These are phyloP conservation scores for Aspergillus cavernicola DNA, from an alignment of 495 filamentous ascomycete species.

Conservation along the genomic window DNA sequence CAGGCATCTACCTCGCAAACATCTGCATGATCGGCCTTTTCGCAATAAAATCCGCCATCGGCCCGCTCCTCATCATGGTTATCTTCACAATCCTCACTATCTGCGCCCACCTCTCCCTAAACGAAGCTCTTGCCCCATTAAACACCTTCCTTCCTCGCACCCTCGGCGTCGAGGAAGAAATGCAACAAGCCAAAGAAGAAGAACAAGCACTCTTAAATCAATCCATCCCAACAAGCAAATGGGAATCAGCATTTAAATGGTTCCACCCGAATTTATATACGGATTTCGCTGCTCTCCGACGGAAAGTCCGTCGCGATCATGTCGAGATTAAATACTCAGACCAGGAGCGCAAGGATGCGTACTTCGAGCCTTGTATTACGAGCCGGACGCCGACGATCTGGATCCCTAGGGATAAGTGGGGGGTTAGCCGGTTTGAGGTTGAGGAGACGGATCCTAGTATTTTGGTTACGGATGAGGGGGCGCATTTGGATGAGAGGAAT, in stretches of 20 bases:
- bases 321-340: constrained; percentile 49
- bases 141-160: constrained; percentile 68
- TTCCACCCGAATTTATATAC: constrained; percentile 73
- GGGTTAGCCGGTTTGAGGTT: constrained; percentile 61
- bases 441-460: constrained; percentile 50
- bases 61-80: constrained; percentile 74
- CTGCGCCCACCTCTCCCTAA: constrained; percentile 74
- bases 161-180: constrained; percentile 46
- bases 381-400: constrained; percentile 57
- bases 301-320: constrained; percentile 60
- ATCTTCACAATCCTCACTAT: constrained; percentile 72
- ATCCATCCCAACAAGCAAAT: constrained; percentile 6
- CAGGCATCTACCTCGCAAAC: constrained; percentile 78
- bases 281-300: constrained; percentile 65
- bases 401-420: constrained; percentile 65
- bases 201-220: constrained; percentile 21
- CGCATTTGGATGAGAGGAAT: constrained; percentile 59
- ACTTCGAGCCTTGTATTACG: constrained; percentile 65
- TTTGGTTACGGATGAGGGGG: constrained; percentile 59
- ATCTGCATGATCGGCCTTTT: constrained; percentile 86
- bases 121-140: constrained; percentile 67
- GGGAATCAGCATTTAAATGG: constrained; percentile 56
- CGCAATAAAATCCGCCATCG: constrained; percentile 62
- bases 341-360: constrained; percentile 56
- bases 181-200: constrained; percentile 35